Base-by-base conservation (phyloP, 257 asterid genomes). In the Euphrasia confusa region DNA sequence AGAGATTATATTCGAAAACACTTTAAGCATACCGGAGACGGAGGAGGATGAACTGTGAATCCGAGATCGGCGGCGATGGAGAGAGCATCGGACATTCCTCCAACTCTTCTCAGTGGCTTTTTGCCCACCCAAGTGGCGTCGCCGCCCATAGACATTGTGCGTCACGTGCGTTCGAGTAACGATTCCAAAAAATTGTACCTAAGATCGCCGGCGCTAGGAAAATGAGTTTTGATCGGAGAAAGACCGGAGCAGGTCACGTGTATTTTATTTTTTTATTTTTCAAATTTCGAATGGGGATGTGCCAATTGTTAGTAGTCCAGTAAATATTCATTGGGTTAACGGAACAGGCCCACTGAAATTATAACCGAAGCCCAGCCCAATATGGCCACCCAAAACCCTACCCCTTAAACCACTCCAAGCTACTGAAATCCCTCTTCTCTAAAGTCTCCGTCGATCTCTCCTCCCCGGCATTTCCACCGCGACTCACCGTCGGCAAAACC, bases 21-120 rank as follows among this genome's bases (percentile, higher is more conserved):
- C 10, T 37, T 37, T 9, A 37, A 37, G 42, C 42, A 37, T 37
- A 85, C 98, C 97, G 88, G 98, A 10, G 87, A 78, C 55, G 87
- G 95, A 17, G 85, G 81, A 58, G 86, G 82, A n/a, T 80, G 66
- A 42, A 83, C 81, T 67, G 95, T 77, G 80, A 77, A 92, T 1
- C 99, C 97, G 28, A 92, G 88, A 73, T 92, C 95, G 57, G 96
- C 78, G 69, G 96, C 97, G 72, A 92, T 83, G 60, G 90, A 89
- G 63, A 88, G 95, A 27, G 99, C 95, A 80, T 92, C 99, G 35
- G 96, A 92, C 96, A 92, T 80, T 11, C 99, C 99, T 32, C 99
- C 97, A 0, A 88, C 83, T 68, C 95, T 81, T 70, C 95, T 75
- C 72, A 86, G 66, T 10, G 99, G 88, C 72, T 89, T 92, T 68